phyloP scores from a whole-genome alignment of 495 filamentous ascomycete genomes.

The Beverwykella pulmonaria region DNA sequence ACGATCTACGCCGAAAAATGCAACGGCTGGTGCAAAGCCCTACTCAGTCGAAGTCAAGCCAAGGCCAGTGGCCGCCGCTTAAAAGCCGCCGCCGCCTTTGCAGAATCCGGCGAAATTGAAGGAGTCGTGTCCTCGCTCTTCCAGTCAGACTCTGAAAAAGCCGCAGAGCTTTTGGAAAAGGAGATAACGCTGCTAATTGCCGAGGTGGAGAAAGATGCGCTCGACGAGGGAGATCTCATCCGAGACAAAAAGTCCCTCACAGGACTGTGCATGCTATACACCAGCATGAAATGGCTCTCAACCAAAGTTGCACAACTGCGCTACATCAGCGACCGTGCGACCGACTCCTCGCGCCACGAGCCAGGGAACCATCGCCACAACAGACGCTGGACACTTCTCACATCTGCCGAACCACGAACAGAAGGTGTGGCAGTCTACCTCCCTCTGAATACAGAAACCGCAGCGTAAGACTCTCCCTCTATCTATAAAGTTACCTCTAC shows the following conservation, averaged over 20 bases:
- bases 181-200: constrained; percentile 70
- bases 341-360: constrained; percentile 50
- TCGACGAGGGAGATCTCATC: constrained; percentile 81
- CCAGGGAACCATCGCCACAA: constrained; percentile 48
- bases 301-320: constrained; percentile 75
- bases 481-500: neutral
- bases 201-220: constrained; percentile 61
- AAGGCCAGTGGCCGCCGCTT: constrained; percentile 53
- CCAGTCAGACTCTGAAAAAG: constrained; percentile 45
- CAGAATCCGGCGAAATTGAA: constrained; percentile 67
- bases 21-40: constrained; percentile 69
- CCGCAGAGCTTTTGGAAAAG: constrained; percentile 46
- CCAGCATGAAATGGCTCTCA: constrained; percentile 97
- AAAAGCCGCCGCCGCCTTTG: constrained; percentile 73
- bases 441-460: constrained; percentile 85
- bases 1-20: constrained; percentile 89
- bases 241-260: constrained; percentile 83
- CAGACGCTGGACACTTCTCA: constrained; percentile 80
- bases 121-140: constrained; percentile 67
- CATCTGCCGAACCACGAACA: constrained; percentile 58
- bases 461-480: constrained; percentile 55
- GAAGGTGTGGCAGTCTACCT: constrained; percentile 73
- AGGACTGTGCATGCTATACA: constrained; percentile 83
- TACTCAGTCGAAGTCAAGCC: constrained; percentile 61
- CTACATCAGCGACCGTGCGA: constrained; percentile 59